Percentiles rank a stretch among this genome's conserved stretches.
These are phyloP conservation scores for Obelidium mucronatum DNA, from an alignment of 192 early-diverging fungal genomes.

Conservation along the genomic window DNA sequence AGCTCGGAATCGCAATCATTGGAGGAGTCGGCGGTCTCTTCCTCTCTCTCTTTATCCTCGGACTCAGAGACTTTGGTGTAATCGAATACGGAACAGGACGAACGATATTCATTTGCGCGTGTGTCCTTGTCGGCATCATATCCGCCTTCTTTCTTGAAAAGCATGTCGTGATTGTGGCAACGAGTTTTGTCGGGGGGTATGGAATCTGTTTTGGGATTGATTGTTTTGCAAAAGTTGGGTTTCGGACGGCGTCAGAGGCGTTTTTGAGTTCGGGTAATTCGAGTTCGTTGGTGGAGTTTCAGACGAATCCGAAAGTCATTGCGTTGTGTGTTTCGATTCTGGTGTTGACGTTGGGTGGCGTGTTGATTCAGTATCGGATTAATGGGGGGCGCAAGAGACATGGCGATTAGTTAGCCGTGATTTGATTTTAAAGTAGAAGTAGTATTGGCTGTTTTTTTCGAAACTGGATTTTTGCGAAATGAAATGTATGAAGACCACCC, in stretches of 20 bases:
- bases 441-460: no score
- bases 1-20: slow-evolving; percentile 25
- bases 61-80: neutral
- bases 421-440: no score
- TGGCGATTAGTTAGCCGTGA: neutral
- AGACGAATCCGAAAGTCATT: slow-evolving; percentile 8
- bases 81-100: slow-evolving; percentile 17
- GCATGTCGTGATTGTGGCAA: slow-evolving; percentile 68
- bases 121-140: slow-evolving; percentile 66
- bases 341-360: slow-evolving; percentile 52
- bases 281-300: neutral
- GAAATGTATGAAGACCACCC: no score
- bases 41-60: slow-evolving; percentile 34
- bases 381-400: slow-evolving; percentile 12
- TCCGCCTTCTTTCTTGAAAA: slow-evolving; percentile 69
- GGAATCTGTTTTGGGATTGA: slow-evolving; percentile 81
- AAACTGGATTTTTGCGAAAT: no score
- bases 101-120: slow-evolving; percentile 65
- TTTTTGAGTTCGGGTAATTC: slow-evolving; percentile 31
- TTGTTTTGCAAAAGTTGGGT: slow-evolving; percentile 77
- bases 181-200: slow-evolving; percentile 78
- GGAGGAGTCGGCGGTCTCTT: slow-evolving; percentile 33
- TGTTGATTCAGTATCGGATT: slow-evolving; percentile 68
- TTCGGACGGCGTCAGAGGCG: slow-evolving; percentile 56
- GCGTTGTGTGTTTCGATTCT: slow-evolving; percentile 6